Percentiles rank a stretch among this genome's conserved stretches.
Conservation (phyloP, 148 eudicot species). For the Nepenthes mirabilis region DNA sequence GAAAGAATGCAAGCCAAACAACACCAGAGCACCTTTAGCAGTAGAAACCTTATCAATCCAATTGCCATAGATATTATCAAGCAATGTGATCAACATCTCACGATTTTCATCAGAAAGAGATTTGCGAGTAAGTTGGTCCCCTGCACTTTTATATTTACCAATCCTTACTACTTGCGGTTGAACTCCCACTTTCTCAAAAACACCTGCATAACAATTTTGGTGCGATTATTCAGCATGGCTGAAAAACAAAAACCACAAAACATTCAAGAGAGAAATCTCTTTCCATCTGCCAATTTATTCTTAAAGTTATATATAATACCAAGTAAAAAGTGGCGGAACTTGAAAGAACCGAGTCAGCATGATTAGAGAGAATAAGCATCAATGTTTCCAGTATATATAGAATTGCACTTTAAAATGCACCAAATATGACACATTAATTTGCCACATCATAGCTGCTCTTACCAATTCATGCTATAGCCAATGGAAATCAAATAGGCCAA, state of each 20-base stretch:
- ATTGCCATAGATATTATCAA: conserved; percentile 78
- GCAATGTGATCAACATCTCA: conserved; percentile 84
- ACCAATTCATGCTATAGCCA: too few species aligned
- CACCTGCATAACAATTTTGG: conserved; percentile 44
- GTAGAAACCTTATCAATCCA: conserved; percentile 71
- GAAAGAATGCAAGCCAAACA: conserved; percentile 12
- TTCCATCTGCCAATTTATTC: background rate
- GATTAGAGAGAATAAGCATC: too few species aligned
- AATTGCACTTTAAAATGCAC: too few species aligned
- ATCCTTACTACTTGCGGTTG: conserved; percentile 93
- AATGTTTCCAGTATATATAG: too few species aligned
- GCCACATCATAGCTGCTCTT: too few species aligned
- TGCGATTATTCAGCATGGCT: background rate
- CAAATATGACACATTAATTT: too few species aligned
- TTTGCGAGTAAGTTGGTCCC: conserved; percentile 82
- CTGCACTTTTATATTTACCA: conserved; percentile 94
- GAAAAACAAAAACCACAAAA: background rate
- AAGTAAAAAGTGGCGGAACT: too few species aligned
- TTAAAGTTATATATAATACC: too few species aligned
- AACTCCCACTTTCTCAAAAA: conserved; percentile 78
- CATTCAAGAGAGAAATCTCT: background rate
- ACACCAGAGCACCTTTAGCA: conserved; percentile 48
- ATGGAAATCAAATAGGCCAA: too few species aligned
- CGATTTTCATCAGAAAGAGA: conserved; percentile 82
- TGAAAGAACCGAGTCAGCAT: too few species aligned